Evolutionary conservation across 345 rosid species (phyloP).

Genomic region (Psidium friedrichsthalianum): DNA sequence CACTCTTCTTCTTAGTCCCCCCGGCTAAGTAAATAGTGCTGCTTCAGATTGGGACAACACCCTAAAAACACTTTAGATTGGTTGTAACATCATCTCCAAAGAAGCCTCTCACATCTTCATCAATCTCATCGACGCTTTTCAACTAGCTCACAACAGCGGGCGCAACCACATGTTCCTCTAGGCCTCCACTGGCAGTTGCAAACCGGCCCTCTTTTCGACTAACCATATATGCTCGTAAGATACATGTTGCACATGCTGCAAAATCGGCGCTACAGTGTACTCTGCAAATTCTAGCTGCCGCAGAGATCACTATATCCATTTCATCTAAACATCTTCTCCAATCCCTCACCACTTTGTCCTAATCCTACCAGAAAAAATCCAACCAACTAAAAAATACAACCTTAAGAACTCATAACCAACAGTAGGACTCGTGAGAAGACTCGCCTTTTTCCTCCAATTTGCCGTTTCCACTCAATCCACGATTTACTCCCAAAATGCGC

Average conservation of each 20-base stretch:
- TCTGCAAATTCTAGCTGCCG: neutral
- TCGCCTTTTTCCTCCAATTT: neutral
- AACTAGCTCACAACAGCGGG: neutral
- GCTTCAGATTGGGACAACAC: neutral
- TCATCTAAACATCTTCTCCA: neutral
- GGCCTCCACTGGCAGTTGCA: neutral
- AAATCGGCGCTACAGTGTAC: neutral
- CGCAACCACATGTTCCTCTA: neutral
- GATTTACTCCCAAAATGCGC: no score
- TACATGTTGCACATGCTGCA: neutral
- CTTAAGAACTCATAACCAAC: neutral
- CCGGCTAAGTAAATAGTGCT: neutral
- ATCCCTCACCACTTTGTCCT: neutral
- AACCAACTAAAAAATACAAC: neutral
- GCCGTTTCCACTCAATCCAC: neutral
- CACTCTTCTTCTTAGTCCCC: neutral
- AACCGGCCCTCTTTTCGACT: neutral
- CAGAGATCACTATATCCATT: neutral
- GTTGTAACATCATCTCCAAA: neutral
- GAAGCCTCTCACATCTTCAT: neutral
- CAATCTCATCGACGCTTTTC: rapidly evolving
- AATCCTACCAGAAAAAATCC: neutral
- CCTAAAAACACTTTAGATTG: neutral
- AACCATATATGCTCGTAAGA: neutral
- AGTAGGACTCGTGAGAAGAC: neutral